Conservation (phyloP, 495 filamentous ascomycete genomes). For the Articulospora tetracladia region DNA sequence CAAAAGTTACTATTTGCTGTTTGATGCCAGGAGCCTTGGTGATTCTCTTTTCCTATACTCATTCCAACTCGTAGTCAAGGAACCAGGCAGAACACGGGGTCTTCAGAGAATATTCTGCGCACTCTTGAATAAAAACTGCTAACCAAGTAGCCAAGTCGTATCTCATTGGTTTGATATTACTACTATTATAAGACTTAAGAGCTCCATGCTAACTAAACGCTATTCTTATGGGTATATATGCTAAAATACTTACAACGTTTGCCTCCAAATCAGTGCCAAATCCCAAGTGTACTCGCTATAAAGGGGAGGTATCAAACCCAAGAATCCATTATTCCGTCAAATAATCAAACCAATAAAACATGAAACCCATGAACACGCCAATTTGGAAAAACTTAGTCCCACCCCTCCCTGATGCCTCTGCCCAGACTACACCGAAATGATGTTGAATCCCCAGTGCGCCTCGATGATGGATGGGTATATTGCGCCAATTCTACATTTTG, state of each 20-base stretch:
- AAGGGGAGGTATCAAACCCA: neutral
- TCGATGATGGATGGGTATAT: neutral
- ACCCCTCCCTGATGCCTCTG: neutral
- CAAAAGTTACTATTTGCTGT: no score
- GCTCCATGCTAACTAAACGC: neutral
- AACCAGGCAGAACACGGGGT: no score
- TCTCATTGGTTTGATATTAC: no score
- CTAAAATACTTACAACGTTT: neutral
- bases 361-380: neutral
- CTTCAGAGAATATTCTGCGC: no score
- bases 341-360: neutral
- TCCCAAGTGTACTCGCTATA: neutral
- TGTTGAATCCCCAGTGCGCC: neutral
- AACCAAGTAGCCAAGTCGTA: neutral
- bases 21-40: no score
- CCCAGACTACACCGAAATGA: neutral
- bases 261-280: neutral
- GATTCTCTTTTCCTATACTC: no score
- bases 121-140: no score
- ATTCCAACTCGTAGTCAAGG: no score
- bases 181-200: neutral
- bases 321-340: neutral
- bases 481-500: neutral
- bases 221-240: neutral
- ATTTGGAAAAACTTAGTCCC: neutral